A percentile compares a stretch with the other conserved stretches of the same genome.
phyloP scores from a whole-genome alignment of 305 asterid species.

The Solanum hybrid region DNA sequence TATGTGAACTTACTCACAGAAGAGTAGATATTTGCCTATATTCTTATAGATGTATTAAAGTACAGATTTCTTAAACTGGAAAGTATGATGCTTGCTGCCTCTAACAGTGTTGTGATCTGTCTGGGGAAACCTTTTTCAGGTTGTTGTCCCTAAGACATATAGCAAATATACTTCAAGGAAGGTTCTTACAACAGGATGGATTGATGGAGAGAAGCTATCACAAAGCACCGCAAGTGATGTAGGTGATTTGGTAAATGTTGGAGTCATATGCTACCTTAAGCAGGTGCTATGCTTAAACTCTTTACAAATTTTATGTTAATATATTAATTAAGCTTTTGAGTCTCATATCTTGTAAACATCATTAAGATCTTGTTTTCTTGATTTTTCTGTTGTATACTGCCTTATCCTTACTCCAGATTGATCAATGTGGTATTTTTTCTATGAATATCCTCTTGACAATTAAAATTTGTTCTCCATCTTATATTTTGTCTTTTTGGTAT shows the following conservation, averaged over 20 bases:
- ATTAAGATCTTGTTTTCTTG: background rate
- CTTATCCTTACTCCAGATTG: background rate
- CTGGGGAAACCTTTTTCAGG: constrained; percentile 36
- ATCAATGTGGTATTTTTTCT: background rate
- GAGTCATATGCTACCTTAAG: constrained; percentile 99
- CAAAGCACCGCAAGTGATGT: constrained; percentile 99
- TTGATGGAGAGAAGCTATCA: constrained; percentile 95
- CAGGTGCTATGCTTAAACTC: constrained; percentile 43
- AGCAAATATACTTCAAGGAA: constrained; percentile 78
- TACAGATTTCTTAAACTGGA: background rate
- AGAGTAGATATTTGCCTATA: background rate
- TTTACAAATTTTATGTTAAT: background rate
- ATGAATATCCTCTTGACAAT: background rate
- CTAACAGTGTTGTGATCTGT: constrained; percentile 5
- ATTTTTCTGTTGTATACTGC: background rate
- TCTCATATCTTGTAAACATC: background rate
- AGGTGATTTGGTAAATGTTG: constrained; percentile 93
- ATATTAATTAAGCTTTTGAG: background rate
- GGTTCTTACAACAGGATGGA: constrained; percentile 91
- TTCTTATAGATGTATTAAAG: background rate
- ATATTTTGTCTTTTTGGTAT: constrained; percentile 20
- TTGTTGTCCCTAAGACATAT: constrained; percentile 90
- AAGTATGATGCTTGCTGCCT: background rate
- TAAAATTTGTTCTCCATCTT: constrained; percentile 4
- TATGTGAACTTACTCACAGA: background rate